Base-by-base conservation (phyloP, 2,329 filamentous ascomycete genomes). In the Dactylellina parvicollis region DNA sequence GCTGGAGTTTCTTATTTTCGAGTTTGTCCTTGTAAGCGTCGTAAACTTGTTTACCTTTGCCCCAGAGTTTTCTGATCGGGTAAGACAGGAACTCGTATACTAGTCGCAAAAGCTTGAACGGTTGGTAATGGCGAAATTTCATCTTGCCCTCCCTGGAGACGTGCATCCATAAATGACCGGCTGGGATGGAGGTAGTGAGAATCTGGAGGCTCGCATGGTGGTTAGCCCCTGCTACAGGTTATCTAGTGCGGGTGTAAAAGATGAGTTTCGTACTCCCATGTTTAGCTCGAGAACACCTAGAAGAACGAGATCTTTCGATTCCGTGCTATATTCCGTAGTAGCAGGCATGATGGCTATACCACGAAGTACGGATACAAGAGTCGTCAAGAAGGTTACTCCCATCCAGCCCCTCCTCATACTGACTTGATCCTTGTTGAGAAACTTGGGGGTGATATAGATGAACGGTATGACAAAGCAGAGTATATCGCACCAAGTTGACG, bases 221-320 rank as follows among this genome's bases (percentile, higher is more conserved):
- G 16, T 5, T 38, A 32, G 30, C 34, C 12, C 34, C 34, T 38
- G 34, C 34, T 14, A 38, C 10, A n/a, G 12, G 34, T 9, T 3
- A 38, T 38, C 10, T 38, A 14, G 4, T 9, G 10, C 3, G 3
- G 34, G 10, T 14, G 34, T 32, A 12, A 12, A 32, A 32, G 34
- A 38, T 38, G 4, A 14, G 3, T 14, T 32, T 28, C 32, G 49
- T 72, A 72, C 67, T 3, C 67, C 67, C 16, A 54, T 72, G n/a
- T 72, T 65, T 22, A 72, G 59, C 20, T 72, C 67, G 10, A 72
- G 10, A 4, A 57, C 24, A 5, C 67, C 67, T 16, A 72, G 28
- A 16, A 72, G 26, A 1, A 72, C 59, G 10, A 72, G 57, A 16
- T 44, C 42, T 46, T 38, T 56, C 26, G 67, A 57, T 47, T 72